Evolutionary conservation across 768 basidiomycete genomes (phyloP).

Genomic region (Lactifluus hygrophoroides): DNA sequence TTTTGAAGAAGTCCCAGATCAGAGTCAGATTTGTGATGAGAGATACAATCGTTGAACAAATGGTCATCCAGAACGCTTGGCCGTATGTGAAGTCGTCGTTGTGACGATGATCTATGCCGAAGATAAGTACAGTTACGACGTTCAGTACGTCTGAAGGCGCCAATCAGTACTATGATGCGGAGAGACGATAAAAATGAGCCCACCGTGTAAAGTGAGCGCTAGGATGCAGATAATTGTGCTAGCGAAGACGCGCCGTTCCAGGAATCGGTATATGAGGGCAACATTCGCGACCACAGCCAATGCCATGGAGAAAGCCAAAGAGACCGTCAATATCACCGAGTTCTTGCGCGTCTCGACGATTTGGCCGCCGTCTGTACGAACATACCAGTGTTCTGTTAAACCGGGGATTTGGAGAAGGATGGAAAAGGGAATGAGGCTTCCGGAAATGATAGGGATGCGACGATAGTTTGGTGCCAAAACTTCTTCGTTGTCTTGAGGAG

Average conservation of each 20-base stretch:
- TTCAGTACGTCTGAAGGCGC: constrained; percentile 55
- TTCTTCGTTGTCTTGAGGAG: constrained; percentile 20
- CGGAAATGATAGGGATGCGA: constrained; percentile 54
- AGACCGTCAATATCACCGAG: constrained; percentile 49
- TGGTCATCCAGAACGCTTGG: constrained; percentile 64
- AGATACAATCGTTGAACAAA: constrained; percentile 65
- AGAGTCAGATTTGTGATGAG: constrained; percentile 60
- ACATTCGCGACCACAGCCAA: constrained; percentile 62
- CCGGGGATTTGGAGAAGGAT: constrained; percentile 80
- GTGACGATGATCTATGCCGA: constrained; percentile 53
- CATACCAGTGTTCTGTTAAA: constrained; percentile 67
- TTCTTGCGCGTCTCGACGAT: constrained; percentile 45
- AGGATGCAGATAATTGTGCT: constrained; percentile 59
- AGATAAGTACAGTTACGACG: constrained; percentile 45
- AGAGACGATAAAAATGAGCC: constrained; percentile 19
- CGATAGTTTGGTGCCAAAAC: constrained; percentile 49
- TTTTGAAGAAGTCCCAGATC: constrained; percentile 49
- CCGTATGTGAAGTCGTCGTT: constrained; percentile 64
- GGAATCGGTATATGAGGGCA: constrained; percentile 59
- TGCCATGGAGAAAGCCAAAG: constrained; percentile 55
- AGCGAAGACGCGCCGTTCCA: constrained; percentile 54
- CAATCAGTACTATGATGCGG: neutral
- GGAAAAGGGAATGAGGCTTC: constrained; percentile 62
- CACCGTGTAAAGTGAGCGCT: constrained; percentile 64
- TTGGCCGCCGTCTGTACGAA: constrained; percentile 41